Evolutionary conservation across 257 asterid genomes (phyloP).

Genomic region (Nyctanthes arbortristis): DNA sequence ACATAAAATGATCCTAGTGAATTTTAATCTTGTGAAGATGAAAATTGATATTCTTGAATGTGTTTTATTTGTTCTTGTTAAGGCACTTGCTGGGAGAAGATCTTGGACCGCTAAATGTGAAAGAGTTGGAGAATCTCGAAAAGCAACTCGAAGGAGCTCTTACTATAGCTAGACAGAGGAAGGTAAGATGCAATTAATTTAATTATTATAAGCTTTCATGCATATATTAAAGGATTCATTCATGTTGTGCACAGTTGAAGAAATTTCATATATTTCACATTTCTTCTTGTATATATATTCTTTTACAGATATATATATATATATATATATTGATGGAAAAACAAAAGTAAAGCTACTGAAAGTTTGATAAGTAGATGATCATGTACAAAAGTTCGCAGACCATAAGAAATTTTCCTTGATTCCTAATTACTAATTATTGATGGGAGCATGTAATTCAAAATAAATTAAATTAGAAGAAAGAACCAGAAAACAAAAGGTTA

Average conservation of each 20-base stretch:
- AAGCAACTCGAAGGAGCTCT: conserved; percentile 95
- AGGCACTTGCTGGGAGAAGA: conserved; percentile 98
- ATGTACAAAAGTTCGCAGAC: background rate
- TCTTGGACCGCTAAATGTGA: conserved; percentile 75
- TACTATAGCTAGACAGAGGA: conserved; percentile 79
- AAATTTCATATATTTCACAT: too few species aligned
- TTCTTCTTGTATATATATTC: too few species aligned
- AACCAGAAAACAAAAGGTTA: too few species aligned
- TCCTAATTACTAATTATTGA: too few species aligned
- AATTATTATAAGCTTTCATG: background rate
- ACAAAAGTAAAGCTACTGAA: background rate
- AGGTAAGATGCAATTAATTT: conserved; percentile 42
- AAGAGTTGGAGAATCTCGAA: conserved; percentile 89
- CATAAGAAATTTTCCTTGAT: too few species aligned
- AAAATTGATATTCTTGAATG: background rate
- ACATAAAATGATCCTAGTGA: background rate
- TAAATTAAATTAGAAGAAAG: too few species aligned
- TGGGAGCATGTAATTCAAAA: too few species aligned
- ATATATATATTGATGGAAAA: background rate
- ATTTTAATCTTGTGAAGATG: background rate
- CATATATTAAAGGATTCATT: background rate
- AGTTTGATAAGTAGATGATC: too few species aligned
- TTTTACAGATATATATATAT: too few species aligned
- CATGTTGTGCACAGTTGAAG: background rate
- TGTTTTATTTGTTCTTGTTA: background rate